Percentiles rank a stretch among this genome's conserved stretches.
Conservation (phyloP, 192 early-diverging fungal genomes). For the Rhizophagus prolifer region DNA sequence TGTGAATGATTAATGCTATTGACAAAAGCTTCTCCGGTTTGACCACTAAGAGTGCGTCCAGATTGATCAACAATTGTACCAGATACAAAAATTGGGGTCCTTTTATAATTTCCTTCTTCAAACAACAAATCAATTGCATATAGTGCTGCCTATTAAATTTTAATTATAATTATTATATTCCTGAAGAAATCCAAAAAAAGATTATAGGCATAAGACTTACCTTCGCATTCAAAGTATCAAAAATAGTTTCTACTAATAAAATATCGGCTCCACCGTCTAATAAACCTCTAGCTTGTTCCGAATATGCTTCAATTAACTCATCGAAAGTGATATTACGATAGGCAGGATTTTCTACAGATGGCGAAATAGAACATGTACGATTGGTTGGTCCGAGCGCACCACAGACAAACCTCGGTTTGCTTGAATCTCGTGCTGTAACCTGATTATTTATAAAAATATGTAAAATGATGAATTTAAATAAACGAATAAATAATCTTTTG, state of each 20-base stretch:
- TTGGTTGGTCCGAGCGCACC: conserved; percentile 92
- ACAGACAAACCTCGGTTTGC: conserved; percentile 87
- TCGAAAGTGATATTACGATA: conserved; percentile 95
- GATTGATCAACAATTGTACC: conserved; percentile 97
- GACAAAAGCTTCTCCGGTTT: conserved; percentile 96
- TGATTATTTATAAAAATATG: not conserved
- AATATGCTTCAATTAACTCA: conserved; percentile 87
- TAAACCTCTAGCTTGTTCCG: conserved; percentile 85
- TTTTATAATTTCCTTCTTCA: conserved; percentile 70
- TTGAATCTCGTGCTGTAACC: conserved; percentile 70
- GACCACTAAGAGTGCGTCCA: conserved; percentile 93
- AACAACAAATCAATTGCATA: conserved; percentile 89
- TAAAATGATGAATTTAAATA: not conserved
- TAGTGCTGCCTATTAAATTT: conserved; percentile 68
- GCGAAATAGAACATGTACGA: conserved; percentile 93
- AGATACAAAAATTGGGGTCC: conserved; percentile 69
- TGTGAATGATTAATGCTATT: conserved; percentile 75
- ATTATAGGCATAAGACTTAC: not conserved
- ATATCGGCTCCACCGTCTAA: conserved; percentile 94
- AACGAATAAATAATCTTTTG: not conserved
- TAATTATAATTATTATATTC: conserved; percentile 2
- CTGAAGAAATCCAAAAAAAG: not conserved
- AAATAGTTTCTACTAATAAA: conserved; percentile 94
- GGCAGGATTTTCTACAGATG: conserved; percentile 94
- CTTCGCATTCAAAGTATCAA: conserved; percentile 95